Evolutionary conservation across 176 grass and related monocot genomes (phyloP).

Genomic region (Avena atlantica): DNA sequence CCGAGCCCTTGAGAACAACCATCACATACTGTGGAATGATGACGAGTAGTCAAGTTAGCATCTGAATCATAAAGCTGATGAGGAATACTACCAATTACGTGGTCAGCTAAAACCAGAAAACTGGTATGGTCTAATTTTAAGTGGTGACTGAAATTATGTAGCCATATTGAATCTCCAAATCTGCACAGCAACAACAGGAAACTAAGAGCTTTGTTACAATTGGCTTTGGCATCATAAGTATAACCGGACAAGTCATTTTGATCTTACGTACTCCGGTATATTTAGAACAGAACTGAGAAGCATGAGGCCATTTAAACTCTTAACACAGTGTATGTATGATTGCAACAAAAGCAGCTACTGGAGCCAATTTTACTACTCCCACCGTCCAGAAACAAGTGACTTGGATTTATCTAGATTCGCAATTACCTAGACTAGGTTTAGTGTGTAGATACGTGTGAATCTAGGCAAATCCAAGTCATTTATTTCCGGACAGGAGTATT

Average conservation of each 20-base stretch:
- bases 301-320: not conserved
- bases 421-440: too few relatives aligned
- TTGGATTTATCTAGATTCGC: too few relatives aligned
- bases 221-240: not conserved
- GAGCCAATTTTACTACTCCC: not conserved
- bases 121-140: not conserved
- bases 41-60: constrained; percentile 17
- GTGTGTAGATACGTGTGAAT: too few relatives aligned
- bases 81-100: not conserved
- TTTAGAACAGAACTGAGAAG: not conserved
- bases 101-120: not conserved
- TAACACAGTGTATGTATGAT: not conserved
- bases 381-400: too few relatives aligned
- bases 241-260: not conserved
- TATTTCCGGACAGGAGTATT: too few relatives aligned
- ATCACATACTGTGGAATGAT: constrained; percentile 73
- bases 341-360: constrained; percentile 26
- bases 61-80: not conserved
- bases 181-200: not conserved
- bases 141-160: not conserved
- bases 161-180: constrained; percentile 7
- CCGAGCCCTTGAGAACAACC: constrained; percentile 83
- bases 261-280: not conserved
- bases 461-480: too few relatives aligned
- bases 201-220: not conserved